Evolutionary conservation across 2,329 filamentous ascomycete genomes (phyloP).

Genomic region (Trichoderma sp.): DNA sequence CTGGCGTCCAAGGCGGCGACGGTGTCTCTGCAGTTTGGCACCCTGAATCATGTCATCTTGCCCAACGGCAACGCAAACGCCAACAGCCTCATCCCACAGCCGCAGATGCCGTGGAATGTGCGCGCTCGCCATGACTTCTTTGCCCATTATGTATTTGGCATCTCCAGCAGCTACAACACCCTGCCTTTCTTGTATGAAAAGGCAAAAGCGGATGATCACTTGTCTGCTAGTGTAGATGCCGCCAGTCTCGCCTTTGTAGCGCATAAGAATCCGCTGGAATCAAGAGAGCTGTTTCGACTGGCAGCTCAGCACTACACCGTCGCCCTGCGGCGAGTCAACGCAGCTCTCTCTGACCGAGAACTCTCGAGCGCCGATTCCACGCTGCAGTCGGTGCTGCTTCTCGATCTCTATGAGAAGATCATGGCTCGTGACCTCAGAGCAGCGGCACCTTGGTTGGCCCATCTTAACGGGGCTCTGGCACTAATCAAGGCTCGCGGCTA

Average conservation of each 20-base stretch:
- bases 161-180: slow-evolving; percentile 25
- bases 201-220: slow-evolving; percentile 14
- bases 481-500: slow-evolving; percentile 21
- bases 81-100: background rate
- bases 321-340: slow-evolving; percentile 10
- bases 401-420: slow-evolving; percentile 31
- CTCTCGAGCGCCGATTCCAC: slow-evolving; percentile 19
- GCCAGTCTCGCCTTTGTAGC: slow-evolving; percentile 27
- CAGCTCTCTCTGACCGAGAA: slow-evolving; percentile 1
- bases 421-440: slow-evolving; percentile 18
- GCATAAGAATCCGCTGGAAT: background rate
- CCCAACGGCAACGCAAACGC: background rate
- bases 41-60: background rate
- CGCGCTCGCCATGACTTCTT: slow-evolving; percentile 27
- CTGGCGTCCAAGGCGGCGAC: background rate
- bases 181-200: slow-evolving; percentile 22
- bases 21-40: background rate
- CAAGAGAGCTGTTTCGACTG: slow-evolving; percentile 8
- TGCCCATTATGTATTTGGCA: slow-evolving; percentile 24
- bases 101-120: slow-evolving; percentile 22
- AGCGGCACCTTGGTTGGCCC: slow-evolving; percentile 22
- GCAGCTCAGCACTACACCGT: slow-evolving; percentile 16
- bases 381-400: slow-evolving; percentile 27
- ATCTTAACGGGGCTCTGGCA: slow-evolving; percentile 24
- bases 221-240: slow-evolving; percentile 27